Evolutionary conservation across 306 rosid species (phyloP), one percentile per base, ranked within the genome.

Genomic region (Castanea crenata): DNA sequence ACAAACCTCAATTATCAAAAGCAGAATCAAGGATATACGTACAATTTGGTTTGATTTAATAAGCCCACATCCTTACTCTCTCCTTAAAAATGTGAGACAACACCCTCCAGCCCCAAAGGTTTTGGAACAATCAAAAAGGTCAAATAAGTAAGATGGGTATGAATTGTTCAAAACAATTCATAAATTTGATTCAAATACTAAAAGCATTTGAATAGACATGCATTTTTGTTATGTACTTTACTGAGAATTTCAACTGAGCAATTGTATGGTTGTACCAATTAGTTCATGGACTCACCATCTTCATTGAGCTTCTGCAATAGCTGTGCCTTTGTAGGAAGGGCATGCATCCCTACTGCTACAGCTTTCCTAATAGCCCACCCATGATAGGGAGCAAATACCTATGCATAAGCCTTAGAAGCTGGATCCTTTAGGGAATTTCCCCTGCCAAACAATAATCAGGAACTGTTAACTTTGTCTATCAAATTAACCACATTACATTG

Each of bases 361-460:
- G 94, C 98, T 83, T 84, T 93, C 85, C 97, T 88, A 80, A 95
- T 92, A 18, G 88, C 91, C 99, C 99, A 95, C 20, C 90, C 90
- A 83, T 95, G 99, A 82, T 95, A 80, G 34, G 97, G 96, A 67
- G 97, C 96, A 81, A 92, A 84, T 74, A 85, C 94, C 80, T 90
- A 87, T 44, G 89, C 87, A 19, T 95, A 95, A 74, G 99, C 96
- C 84, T 86, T 95, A 78, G 97, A 90, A 83, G 99, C 99, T 67
- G 98, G 84, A 90, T 80, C 92, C 85, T 74, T 92, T 56, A 92
- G 87, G 46, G 98, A 95, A 86, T 89, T 85, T 34, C 96, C 94
- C 69, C 99, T 95, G 86, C 82, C 85, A 81, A 20, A 82, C 55
- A 55, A 83, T 19, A 49, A 34, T 41, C 74, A 75, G 44, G 32